A percentile compares a stretch with the other conserved stretches of the same genome.
Conservation (phyloP, 768 basidiomycete genomes). For the Serendipita sp. region DNA sequence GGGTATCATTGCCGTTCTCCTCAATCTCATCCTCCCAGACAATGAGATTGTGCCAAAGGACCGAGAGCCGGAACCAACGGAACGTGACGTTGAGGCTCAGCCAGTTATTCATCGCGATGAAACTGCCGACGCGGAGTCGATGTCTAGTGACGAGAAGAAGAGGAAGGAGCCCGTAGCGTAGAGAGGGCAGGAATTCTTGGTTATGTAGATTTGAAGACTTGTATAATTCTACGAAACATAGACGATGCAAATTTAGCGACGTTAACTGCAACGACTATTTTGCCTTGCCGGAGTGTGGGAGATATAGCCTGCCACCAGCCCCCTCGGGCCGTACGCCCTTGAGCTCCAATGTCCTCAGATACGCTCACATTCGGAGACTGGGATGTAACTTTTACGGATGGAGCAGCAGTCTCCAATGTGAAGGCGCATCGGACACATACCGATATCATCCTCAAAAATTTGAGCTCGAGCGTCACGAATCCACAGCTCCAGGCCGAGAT, state of each 20-base stretch:
- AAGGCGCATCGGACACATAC: neutral
- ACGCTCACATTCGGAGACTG: constrained; percentile 1
- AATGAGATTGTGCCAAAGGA: constrained; percentile 13
- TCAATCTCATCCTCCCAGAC: constrained; percentile 41
- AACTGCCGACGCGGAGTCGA: neutral
- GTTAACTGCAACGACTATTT: too few relatives aligned
- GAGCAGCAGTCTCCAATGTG: neutral
- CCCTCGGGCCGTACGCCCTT: too few relatives aligned
- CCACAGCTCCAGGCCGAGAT: neutral
- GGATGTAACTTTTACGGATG: constrained; percentile 4
- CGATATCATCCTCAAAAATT: neutral
- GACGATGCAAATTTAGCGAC: too few relatives aligned
- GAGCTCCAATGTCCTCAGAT: neutral
- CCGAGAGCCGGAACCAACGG: neutral
- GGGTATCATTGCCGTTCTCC: constrained; percentile 40
- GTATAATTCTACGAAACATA: too few relatives aligned
- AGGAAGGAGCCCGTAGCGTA: neutral
- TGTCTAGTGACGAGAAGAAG: neutral
- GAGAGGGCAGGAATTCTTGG: neutral
- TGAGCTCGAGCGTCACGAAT: neutral
- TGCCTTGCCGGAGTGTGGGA: too few relatives aligned
- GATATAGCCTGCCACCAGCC: too few relatives aligned
- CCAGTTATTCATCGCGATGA: neutral
- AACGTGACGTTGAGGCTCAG: neutral
- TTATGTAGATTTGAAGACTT: neutral